Evolutionary conservation across 2,329 filamentous ascomycete species (phyloP), one percentile per base, ranked within the genome.

Genomic region (Hirsutella rhossiliensis): DNA sequence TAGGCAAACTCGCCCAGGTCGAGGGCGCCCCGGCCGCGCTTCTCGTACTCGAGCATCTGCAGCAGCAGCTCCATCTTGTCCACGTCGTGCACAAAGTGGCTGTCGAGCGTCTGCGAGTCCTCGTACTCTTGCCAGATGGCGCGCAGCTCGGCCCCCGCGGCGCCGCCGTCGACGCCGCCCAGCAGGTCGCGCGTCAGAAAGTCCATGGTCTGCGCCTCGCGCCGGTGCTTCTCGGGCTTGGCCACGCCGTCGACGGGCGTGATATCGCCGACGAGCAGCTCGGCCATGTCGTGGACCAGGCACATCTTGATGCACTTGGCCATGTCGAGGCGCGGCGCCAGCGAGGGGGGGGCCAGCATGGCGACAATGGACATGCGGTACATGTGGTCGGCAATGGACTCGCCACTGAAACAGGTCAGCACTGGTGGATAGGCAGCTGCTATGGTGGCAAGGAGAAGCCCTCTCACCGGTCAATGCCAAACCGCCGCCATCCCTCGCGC

Each of bases 311-410:
- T 90, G 71, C 92, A 98, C 54, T 81, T 82, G 23, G 75, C 66
- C 34, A 95, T 73, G 60, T 97, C 84, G 56, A 97, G 72, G 34
- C 75, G 76, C 1, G 78, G 66, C 3, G 80, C 73, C 11, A 96
- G 76, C 1, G 82, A 67, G 0, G 85, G 73, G 2, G 92, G 90
- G 3, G 87, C 88, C 51, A 96, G 78, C 81, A 98, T 86, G 50
- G 87, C 88, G 63, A 98, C 87, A 53, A 98, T 77, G 41, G 89
- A 87, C 92, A 98, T 98, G 66, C 92, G 88, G 67, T 97, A 98
- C 92, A 98, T 98, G 73, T 98, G 92, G 68, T 98, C 92, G 43
- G 87, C 77, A 59, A 98, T 96, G 2, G 87, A 94, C 65, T 98
- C 92, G 61, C 87, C 84, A 46, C 75, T 80, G 40, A 44, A 45